Evolutionary conservation across 345 rosid species (phyloP).

Genomic region (Abelmoschus esculentus): DNA sequence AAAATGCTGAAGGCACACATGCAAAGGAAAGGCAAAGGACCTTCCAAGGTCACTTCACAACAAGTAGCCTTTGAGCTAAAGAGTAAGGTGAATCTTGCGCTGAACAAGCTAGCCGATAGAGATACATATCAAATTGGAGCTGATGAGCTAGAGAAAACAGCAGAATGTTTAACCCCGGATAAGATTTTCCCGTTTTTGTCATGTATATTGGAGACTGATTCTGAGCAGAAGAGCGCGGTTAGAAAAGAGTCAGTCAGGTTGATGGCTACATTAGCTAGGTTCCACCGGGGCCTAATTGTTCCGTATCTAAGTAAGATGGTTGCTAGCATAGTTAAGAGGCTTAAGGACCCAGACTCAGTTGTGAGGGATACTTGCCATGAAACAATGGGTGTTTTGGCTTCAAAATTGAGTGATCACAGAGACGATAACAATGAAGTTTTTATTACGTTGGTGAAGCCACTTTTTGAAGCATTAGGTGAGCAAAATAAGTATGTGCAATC

Average conservation of each 20-base stretch:
- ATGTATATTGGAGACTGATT: conserved; percentile 64
- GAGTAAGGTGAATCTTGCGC: conserved; percentile 59
- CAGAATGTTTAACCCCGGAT: conserved; percentile 46
- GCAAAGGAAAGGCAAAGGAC: conserved; percentile 38
- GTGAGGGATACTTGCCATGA: conserved; percentile 86
- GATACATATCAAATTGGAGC: conserved; percentile 78
- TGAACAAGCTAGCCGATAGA: conserved; percentile 83
- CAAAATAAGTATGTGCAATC: conserved; percentile 82
- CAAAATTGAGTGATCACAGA: conserved; percentile 35
- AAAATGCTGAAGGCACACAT: conserved; percentile 36
- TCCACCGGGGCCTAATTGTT: conserved; percentile 39
- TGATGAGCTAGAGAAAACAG: conserved; percentile 71
- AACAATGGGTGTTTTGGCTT: conserved; percentile 66
- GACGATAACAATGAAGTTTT: conserved; percentile 44
- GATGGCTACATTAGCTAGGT: conserved; percentile 51
- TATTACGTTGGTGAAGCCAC: conserved; percentile 61
- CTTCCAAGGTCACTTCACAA: conserved; percentile 35
- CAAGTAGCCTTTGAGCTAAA: conserved; percentile 58
- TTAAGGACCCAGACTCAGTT: conserved; percentile 75
- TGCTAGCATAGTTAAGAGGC: conserved; percentile 68
- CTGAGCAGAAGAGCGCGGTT: conserved; percentile 60
- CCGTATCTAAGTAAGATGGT: conserved; percentile 69
- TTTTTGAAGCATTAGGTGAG: conserved; percentile 87
- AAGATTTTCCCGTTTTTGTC: conserved; percentile 62
- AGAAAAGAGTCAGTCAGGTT: conserved; percentile 67